A percentile compares a stretch with the other conserved stretches of the same genome.
Conservation (phyloP, 2,329 filamentous ascomycete genomes). For the Colletotrichum gloeosporioides region DNA sequence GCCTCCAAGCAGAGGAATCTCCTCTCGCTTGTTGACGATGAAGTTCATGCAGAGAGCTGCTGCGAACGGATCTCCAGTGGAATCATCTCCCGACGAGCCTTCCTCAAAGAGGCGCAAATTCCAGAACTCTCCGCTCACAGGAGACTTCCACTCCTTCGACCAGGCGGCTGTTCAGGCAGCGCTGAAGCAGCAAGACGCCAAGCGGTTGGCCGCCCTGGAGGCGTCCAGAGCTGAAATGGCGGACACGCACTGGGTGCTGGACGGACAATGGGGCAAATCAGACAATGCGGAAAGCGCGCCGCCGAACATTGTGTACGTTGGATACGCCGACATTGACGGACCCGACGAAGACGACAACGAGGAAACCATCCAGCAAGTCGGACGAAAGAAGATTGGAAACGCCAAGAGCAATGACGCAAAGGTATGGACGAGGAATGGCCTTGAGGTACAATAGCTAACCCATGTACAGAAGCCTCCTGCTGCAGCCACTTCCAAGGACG, state of each 20-base stretch:
- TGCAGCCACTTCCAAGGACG: slow-evolving; percentile 19
- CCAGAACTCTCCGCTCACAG: slow-evolving; percentile 35
- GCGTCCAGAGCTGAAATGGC: slow-evolving; percentile 66
- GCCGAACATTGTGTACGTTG: slow-evolving; percentile 65
- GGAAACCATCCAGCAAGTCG: slow-evolving; percentile 36
- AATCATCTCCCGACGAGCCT: slow-evolving; percentile 52
- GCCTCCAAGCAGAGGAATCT: slow-evolving; percentile 69
- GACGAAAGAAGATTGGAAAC: slow-evolving; percentile 40
- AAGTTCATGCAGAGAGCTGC: slow-evolving; percentile 96
- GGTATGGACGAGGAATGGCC: slow-evolving; percentile 25
- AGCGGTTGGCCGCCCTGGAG: slow-evolving; percentile 65
- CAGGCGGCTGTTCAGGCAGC: slow-evolving; percentile 67
- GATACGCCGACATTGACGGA: slow-evolving; percentile 56
- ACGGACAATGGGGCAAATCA: slow-evolving; percentile 41
- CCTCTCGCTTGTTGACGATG: slow-evolving; percentile 88
- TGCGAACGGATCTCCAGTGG: slow-evolving; percentile 56
- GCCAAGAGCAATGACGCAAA: slow-evolving; percentile 30
- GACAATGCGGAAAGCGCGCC: slow-evolving; percentile 29
- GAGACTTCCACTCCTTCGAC: slow-evolving; percentile 53
- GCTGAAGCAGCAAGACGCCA: slow-evolving; percentile 70
- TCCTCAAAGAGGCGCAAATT: slow-evolving; percentile 69
- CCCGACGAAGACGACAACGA: slow-evolving; percentile 33
- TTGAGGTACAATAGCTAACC: neutral
- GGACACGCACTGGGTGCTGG: slow-evolving; percentile 79
- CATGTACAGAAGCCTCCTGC: slow-evolving; percentile 23